phyloP scores from a whole-genome alignment of 179 eudicot genomes.

The Dionaea muscipula region DNA sequence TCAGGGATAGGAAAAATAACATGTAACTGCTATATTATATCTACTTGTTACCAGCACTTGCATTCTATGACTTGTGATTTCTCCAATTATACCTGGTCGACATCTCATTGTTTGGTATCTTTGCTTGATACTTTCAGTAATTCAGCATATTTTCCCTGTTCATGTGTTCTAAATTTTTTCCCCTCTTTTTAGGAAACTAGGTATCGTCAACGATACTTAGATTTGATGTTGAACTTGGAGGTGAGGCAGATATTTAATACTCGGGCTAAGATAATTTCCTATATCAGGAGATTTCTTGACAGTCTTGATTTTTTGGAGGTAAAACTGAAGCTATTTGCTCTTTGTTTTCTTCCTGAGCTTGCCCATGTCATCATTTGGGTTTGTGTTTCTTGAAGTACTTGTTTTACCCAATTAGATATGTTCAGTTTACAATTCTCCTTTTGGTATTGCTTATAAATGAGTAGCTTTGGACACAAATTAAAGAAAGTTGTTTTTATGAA shows the following conservation, averaged over 20 bases:
- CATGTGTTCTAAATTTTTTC: neutral
- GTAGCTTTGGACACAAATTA: too few relatives aligned
- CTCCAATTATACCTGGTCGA: too few relatives aligned
- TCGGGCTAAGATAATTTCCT: conserved; percentile 48
- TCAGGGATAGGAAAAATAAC: too few relatives aligned
- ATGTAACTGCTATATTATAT: too few relatives aligned
- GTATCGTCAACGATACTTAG: conserved; percentile 89
- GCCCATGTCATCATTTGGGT: neutral
- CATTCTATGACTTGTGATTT: too few relatives aligned
- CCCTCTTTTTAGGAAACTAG: conserved; percentile 58
- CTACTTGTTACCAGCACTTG: too few relatives aligned
- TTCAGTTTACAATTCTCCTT: too few relatives aligned
- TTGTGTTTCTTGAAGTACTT: neutral
- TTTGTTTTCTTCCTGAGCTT: neutral
- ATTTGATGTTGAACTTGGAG: conserved; percentile 76
- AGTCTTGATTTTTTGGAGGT: conserved; percentile 77
- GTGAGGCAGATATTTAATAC: conserved; percentile 73
- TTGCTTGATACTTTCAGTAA: neutral
- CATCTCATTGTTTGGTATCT: too few relatives aligned
- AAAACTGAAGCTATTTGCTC: conserved; percentile 1
- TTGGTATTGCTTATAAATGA: too few relatives aligned
- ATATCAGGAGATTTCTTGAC: conserved; percentile 66
- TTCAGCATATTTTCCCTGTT: neutral
- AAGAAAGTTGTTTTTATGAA: too few relatives aligned
- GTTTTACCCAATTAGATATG: neutral